Evolutionary conservation across 495 filamentous ascomycete genomes (phyloP), one percentile per base, ranked within the genome.

Genomic region (Neurospora tetraspora): DNA sequence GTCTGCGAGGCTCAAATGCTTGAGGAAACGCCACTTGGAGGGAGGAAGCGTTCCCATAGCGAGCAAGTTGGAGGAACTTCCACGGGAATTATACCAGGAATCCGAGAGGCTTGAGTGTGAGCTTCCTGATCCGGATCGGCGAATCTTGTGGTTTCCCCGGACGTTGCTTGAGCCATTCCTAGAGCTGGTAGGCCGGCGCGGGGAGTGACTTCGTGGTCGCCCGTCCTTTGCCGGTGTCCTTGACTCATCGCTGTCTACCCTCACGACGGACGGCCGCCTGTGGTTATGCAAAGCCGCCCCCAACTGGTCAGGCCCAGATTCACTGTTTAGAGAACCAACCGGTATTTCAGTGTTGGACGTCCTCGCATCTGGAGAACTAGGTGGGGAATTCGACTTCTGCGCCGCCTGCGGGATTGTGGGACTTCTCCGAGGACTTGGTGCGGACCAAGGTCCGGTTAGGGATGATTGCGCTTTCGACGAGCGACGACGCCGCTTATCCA

Each of bases 1-100:
- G 76, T 99, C 96, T 1, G 96, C 89, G 69, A 99, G 85, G 75
- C 96, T 94, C 11, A 99, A 85, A 81, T 98, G 94, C 76, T 90
- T 90, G 77, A 99, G 81, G 81, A 98, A 96, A 70, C 94, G 89
- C 96, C 96, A 99, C 84, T 98, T 98, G 37, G 90, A 91, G 9
- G 91, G 79, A 45, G 93, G 93, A 10, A 97, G 86, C 68, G 88
- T 84, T 36, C 88, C 89, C 77, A 88, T 82, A 16, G 84, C 77
- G 23, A 92, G 81, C 1, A 97, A 84, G 76, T 93, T 96, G 6
- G 92, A 90, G 27, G 91, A 89, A 80, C 92, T 93, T 36, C 89
- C 88, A 20, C 86, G 83, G 1, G 83, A 80, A 38, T 85, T 83
- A 72, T 91, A 90, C 84, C 90, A 87, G 37, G 87, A 89, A 73